Base-by-base conservation (phyloP, 202 grass and related monocot species). In the Zizania palustris region DNA sequence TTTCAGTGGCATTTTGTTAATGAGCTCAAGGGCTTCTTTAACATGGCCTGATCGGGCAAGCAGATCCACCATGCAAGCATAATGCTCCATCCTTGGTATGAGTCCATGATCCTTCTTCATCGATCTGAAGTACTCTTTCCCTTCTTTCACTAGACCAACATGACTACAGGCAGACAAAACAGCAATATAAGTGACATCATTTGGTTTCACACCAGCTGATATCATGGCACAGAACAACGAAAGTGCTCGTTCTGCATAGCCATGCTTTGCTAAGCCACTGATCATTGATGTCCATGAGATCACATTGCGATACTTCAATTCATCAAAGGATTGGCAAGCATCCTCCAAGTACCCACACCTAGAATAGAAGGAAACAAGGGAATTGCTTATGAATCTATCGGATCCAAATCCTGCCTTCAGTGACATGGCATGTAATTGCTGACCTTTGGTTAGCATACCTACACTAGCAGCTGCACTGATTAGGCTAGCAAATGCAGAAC, bases 261-360 rank as follows among this genome's bases (percentile, higher is more conserved):
- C 94, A 80, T 97, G 94, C 53, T 97, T 97, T 15, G 91, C 90
- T 61, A 90, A 90, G 46, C 91, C 94, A 55, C 82, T 93, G 22
- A 93, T 92, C 83, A 97, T 90, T 71, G 88, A 91, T 66, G 91
- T 93, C 94, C 94, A 97, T 34, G 91, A 93, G 57, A 97, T 91
- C 50, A 97, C 84, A 69, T 97, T 97, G 38, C 54, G 83, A 19
- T 81, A 78, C 67, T 71, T 65, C 84, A 90, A 90, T 75, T 93
- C 91, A 34, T 76, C 35, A 12, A 97, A 97, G 35, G 58, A 77
- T 73, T 13, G 71, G 56, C 82, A 86, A 63, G 91, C 88, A 74
- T 97, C 84, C 9, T 92, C 86, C 78, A 92, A 83, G 78, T 89
- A 69, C 35, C 91, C 94, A 42, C 94, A 93, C 67, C 88, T 97